Conservation (phyloP, 495 filamentous ascomycete genomes). For the Tetracladium marchalianum region DNA sequence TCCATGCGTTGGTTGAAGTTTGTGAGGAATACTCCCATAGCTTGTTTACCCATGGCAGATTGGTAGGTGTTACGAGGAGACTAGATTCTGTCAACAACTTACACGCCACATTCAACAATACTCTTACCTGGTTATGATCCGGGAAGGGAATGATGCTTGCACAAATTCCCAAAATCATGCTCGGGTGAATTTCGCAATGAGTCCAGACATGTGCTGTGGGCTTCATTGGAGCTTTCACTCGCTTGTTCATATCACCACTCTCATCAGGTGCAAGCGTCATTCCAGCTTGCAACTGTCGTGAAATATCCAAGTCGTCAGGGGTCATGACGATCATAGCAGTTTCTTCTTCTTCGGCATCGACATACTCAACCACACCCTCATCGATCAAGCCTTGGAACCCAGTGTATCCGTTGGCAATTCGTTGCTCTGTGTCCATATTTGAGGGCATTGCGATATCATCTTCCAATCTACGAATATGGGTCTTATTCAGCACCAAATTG, state of each 20-base stretch:
- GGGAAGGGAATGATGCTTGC: slow-evolving; percentile 99
- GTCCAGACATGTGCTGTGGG: slow-evolving; percentile 81
- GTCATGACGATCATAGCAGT: slow-evolving; percentile 99
- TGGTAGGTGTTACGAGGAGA: slow-evolving; percentile 98
- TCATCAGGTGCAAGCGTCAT: slow-evolving; percentile 47
- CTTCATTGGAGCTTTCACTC: slow-evolving; percentile 76
- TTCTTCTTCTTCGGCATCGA: slow-evolving; percentile 98
- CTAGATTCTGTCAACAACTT: slow-evolving; percentile 25
- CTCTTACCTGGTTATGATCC: slow-evolving; percentile 81
- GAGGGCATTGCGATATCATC: slow-evolving; percentile 45
- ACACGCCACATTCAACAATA: slow-evolving; percentile 4
- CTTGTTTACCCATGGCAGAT: slow-evolving; percentile 99
- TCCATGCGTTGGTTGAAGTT: slow-evolving; percentile 96
- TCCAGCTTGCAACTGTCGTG: slow-evolving; percentile 52
- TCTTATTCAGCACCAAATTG: slow-evolving; percentile 71
- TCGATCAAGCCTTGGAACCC: slow-evolving; percentile 82
- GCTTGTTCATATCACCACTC: slow-evolving; percentile 47
- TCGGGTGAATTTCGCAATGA: slow-evolving; percentile 97
- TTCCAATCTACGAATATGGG: slow-evolving; percentile 62
- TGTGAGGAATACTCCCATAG: slow-evolving; percentile 97
- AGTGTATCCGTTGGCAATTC: slow-evolving; percentile 49
- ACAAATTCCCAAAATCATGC: slow-evolving; percentile 97
- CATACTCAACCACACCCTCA: slow-evolving; percentile 79
- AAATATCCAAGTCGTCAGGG: slow-evolving; percentile 80
- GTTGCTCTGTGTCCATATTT: slow-evolving; percentile 44